These are phyloP conservation scores for Corniculantispora saksenae DNA, from an alignment of 2,329 filamentous ascomycete species.

Conservation along the genomic window DNA sequence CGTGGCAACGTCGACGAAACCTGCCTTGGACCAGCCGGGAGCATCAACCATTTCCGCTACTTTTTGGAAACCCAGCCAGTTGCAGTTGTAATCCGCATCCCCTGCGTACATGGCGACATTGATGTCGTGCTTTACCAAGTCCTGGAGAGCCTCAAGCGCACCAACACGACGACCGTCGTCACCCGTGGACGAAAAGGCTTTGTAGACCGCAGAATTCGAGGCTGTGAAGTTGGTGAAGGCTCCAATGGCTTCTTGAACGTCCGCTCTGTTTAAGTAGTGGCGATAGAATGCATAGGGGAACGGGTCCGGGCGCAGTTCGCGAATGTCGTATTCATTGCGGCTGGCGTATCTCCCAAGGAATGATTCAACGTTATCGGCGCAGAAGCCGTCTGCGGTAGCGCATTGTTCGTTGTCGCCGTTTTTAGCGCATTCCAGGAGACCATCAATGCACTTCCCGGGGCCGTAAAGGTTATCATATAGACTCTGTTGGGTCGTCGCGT, in stretches of 20 bases:
- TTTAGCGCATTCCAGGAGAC: neutral
- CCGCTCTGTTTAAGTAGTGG: slow-evolving; percentile 58
- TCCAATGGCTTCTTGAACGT: slow-evolving; percentile 58
- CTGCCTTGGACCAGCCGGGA: slow-evolving; percentile 48
- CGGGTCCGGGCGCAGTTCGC: slow-evolving; percentile 55
- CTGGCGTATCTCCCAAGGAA: slow-evolving; percentile 52
- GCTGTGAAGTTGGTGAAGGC: slow-evolving; percentile 8
- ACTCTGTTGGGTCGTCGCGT: neutral
- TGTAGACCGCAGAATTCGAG: neutral
- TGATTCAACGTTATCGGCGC: slow-evolving; percentile 33
- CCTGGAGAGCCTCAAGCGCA: slow-evolving; percentile 49
- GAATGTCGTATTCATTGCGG: slow-evolving; percentile 62
- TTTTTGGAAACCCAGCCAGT: slow-evolving; percentile 67
- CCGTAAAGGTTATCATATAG: slow-evolving; percentile 61
- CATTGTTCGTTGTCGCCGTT: neutral
- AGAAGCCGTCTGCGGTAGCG: neutral
- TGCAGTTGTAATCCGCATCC: slow-evolving; percentile 58
- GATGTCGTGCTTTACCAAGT: slow-evolving; percentile 58
- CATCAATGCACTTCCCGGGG: slow-evolving; percentile 28
- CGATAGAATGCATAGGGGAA: slow-evolving; percentile 58
- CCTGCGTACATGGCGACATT: slow-evolving; percentile 69
- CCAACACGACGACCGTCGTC: neutral
- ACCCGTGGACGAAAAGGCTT: neutral
- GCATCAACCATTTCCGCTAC: slow-evolving; percentile 61
- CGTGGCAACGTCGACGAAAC: slow-evolving; percentile 69